Conservation (phyloP, 768 basidiomycete genomes). For the Phallus indusiatus region DNA sequence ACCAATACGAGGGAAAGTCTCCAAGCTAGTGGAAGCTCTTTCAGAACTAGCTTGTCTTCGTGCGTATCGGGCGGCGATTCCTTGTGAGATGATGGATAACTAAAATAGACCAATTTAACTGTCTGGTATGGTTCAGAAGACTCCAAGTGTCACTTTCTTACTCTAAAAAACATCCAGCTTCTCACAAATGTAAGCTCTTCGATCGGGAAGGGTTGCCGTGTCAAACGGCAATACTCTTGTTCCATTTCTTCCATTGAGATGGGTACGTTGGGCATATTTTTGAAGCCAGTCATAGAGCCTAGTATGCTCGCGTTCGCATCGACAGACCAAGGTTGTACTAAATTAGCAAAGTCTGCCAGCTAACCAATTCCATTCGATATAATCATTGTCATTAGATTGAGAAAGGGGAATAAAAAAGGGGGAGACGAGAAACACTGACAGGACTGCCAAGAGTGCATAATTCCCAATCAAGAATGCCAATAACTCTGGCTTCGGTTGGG, state of each 20-base stretch:
- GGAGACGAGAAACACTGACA: constrained; percentile 35
- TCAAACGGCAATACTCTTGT: constrained; percentile 67
- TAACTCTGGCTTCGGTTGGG: constrained; percentile 80
- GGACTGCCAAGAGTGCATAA: constrained; percentile 91
- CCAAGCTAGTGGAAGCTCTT: constrained; percentile 39
- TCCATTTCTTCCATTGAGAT: constrained; percentile 66
- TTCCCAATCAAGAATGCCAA: constrained; percentile 97
- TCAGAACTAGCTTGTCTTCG: constrained; percentile 87
- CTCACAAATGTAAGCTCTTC: constrained; percentile 68
- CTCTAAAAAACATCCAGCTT: constrained; percentile 81
- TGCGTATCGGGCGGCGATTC: constrained; percentile 81
- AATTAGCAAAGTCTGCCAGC: constrained; percentile 85
- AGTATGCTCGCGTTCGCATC: constrained; percentile 23
- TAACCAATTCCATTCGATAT: constrained; percentile 10
- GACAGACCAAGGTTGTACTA: constrained; percentile 77
- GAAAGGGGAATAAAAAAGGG: background rate
- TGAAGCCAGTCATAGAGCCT: constrained; percentile 44
- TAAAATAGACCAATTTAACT: constrained; percentile 16
- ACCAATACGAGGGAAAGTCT: constrained; percentile 53
- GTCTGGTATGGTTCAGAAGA: background rate
- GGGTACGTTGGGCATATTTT: constrained; percentile 51
- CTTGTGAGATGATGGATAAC: constrained; percentile 79
- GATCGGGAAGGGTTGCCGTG: constrained; percentile 63
- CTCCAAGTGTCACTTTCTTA: constrained; percentile 28
- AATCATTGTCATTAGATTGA: background rate